A percentile compares a stretch with the other conserved stretches of the same genome.
Evolutionary conservation across 139 green algal genomes (phyloP).

Genomic region (Pleodorina starrii): DNA sequence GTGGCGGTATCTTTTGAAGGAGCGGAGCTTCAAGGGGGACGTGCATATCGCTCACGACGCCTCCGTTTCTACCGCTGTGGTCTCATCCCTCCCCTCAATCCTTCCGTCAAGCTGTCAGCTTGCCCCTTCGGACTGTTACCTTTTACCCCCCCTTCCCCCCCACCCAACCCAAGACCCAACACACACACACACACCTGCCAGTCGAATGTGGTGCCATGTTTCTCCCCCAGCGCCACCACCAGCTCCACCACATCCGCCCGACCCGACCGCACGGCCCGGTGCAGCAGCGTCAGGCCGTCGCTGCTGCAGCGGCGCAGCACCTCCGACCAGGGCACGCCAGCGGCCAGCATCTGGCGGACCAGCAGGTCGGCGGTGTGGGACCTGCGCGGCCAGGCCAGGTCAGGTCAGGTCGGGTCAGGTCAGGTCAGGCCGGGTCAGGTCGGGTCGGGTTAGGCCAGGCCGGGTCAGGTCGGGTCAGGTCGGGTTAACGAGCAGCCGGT

Average conservation of each 20-base stretch:
- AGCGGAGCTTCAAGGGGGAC: no score
- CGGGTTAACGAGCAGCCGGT: no score
- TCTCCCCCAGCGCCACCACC: slow-evolving; percentile 32
- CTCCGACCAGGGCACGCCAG: slow-evolving; percentile 17
- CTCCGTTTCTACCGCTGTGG: no score
- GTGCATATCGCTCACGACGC: no score
- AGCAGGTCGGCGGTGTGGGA: slow-evolving; percentile 12
- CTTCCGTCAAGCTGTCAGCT: no score
- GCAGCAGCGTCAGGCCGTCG: slow-evolving; percentile 48
- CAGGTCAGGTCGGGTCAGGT: no score
- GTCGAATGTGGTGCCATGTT: slow-evolving; percentile 31
- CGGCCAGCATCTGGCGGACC: slow-evolving; percentile 13
- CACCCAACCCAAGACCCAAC: background rate
- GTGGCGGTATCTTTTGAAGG: no score
- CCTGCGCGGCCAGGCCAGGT: background rate
- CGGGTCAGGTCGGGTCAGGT: no score
- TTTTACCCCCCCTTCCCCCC: background rate
- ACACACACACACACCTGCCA: slow-evolving; percentile 38
- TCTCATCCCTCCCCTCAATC: no score
- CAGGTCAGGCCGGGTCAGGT: no score
- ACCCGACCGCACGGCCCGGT: slow-evolving; percentile 5
- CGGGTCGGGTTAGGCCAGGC: no score
- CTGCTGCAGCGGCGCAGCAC: slow-evolving; percentile 34
- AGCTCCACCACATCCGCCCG: slow-evolving; percentile 12
- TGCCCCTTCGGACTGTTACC: no score